A percentile compares a stretch with the other conserved stretches of the same genome.
Conservation (phyloP, 75 land plant genomes). For the Picea glauca region DNA sequence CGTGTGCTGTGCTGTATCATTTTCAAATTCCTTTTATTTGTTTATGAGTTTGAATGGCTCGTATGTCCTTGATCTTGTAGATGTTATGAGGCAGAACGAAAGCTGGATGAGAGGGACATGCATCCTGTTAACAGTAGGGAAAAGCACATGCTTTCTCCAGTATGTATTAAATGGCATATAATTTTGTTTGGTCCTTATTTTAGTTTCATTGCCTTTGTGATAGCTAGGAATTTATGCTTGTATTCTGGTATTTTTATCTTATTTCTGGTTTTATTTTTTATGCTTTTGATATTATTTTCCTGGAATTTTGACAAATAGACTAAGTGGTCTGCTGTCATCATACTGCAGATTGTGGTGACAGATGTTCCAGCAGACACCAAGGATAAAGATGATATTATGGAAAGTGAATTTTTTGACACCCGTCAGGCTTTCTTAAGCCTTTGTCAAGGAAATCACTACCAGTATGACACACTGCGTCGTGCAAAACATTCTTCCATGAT, state of each 20-base stretch:
- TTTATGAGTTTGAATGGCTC: neutral
- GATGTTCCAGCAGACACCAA: slow-evolving; percentile 79
- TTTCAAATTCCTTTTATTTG: neutral
- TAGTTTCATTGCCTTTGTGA: neutral
- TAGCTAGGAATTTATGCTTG: neutral
- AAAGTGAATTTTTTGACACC: slow-evolving; percentile 98
- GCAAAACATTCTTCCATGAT: slow-evolving; percentile 99
- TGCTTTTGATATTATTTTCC: too few species aligned
- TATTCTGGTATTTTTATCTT: neutral
- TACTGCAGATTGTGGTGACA: slow-evolving; percentile 31
- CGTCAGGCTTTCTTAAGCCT: slow-evolving; percentile 95
- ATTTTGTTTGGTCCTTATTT: neutral
- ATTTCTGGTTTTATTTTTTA: neutral
- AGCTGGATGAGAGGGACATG: slow-evolving; percentile 83
- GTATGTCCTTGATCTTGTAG: slow-evolving; percentile 22
- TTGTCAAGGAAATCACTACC: slow-evolving; percentile 99
- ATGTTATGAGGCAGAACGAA: slow-evolving; percentile 82
- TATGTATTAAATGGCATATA: neutral
- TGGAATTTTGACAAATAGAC: neutral
- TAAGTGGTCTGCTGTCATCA: neutral
- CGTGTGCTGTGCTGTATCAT: neutral
- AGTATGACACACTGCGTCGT: slow-evolving; percentile 95
- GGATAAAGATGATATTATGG: slow-evolving; percentile 93
- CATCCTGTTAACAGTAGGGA: slow-evolving; percentile 85
- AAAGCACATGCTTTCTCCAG: slow-evolving; percentile 57